Conservation (phyloP, 176 grass and related monocot genomes). For the Triticum dicoccoides region DNA sequence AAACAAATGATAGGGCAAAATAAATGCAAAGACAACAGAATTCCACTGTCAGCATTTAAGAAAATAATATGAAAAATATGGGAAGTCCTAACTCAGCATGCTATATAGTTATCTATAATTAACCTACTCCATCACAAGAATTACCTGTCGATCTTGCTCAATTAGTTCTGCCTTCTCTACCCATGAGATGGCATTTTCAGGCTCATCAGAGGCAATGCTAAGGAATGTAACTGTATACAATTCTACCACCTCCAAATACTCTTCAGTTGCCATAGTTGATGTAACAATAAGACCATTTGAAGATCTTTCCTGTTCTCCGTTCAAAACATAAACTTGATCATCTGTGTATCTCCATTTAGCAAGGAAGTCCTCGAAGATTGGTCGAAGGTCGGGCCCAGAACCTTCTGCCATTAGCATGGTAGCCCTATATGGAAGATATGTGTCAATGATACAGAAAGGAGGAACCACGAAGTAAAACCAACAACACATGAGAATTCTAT, state of each 20-base stretch:
- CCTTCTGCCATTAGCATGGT: slow-evolving; percentile 67
- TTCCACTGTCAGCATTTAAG: no score
- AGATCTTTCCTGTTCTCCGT: slow-evolving; percentile 1
- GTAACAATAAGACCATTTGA: slow-evolving; percentile 7
- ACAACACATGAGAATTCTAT: background rate
- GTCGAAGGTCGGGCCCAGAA: slow-evolving; percentile 39
- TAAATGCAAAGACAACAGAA: background rate
- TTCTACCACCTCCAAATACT: slow-evolving; percentile 59
- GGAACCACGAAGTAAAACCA: background rate
- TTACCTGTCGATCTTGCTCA: slow-evolving; percentile 45
- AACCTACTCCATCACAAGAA: background rate
- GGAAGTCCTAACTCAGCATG: background rate
- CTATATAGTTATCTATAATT: background rate
- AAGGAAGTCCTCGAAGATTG: slow-evolving; percentile 69
- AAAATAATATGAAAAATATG: background rate
- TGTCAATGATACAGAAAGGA: background rate
- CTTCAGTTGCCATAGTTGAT: slow-evolving; percentile 31
- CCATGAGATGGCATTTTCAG: slow-evolving; percentile 58
- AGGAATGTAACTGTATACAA: slow-evolving; percentile 64
- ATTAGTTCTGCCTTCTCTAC: slow-evolving; percentile 40
- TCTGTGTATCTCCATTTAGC: slow-evolving; percentile 52
- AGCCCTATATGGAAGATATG: slow-evolving; percentile 45
- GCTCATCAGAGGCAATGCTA: slow-evolving; percentile 41
- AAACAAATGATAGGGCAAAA: background rate
- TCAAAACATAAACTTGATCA: slow-evolving; percentile 47